Conservation (phyloP, 164 flowering plant genomes). For the Dillenia suffruticosa region DNA sequence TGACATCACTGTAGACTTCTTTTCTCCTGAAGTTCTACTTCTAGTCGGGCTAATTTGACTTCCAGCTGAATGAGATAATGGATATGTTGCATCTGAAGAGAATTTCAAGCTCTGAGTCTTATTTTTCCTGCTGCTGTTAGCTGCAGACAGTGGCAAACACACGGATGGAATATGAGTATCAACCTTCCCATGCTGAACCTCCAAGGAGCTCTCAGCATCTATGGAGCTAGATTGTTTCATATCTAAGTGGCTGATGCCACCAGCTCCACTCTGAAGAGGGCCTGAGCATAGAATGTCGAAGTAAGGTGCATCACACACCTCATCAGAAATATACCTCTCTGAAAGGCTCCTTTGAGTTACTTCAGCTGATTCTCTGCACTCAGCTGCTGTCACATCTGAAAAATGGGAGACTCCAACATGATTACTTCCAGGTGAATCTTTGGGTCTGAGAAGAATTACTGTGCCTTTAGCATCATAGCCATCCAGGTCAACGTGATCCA, state of each 20-base stretch:
- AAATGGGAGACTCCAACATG: not conserved
- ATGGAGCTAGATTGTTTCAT: constrained; percentile 2
- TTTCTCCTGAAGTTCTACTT: constrained; percentile 8
- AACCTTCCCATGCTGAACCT: constrained; percentile 16
- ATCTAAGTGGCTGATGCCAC: constrained; percentile 14
- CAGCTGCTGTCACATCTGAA: no score
- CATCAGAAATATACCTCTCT: constrained; percentile 7
- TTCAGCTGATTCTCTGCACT: no score
- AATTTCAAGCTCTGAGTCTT: constrained; percentile 16
- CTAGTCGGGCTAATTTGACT: not conserved
- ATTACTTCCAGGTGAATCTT: constrained; percentile 15
- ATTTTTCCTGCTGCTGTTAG: constrained; percentile 12
- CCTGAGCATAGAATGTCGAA: constrained; percentile 47
- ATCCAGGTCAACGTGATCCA: constrained; percentile 14
- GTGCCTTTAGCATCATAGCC: constrained; percentile 22
- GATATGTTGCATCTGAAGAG: constrained; percentile 17
- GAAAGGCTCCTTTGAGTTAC: no score
- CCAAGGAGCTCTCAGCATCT: not conserved
- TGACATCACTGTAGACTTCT: constrained; percentile 5
- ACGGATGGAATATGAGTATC: constrained; percentile 40
- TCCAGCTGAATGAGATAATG: constrained; percentile 7
- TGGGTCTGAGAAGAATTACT: constrained; percentile 41
- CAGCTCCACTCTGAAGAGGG: constrained; percentile 36
- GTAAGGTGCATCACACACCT: constrained; percentile 16
- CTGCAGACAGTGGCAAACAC: constrained; percentile 37